A percentile compares a stretch with the other conserved stretches of the same genome.
These are phyloP conservation scores for Yarrowia osloensis DNA, from an alignment of 805 yeast species.

Conservation along the genomic window DNA sequence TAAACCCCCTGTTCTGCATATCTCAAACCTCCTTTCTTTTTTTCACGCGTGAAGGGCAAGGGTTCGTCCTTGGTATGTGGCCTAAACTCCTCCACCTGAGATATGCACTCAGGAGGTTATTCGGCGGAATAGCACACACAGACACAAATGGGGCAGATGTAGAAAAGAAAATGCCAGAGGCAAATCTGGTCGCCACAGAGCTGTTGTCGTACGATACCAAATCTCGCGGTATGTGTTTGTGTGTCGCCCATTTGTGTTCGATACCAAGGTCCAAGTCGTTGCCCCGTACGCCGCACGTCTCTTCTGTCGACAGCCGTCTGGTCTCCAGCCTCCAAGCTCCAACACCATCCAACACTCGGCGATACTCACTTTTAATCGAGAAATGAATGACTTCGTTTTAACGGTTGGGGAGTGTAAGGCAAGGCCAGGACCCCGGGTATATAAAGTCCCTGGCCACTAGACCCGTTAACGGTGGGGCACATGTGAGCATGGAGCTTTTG, in stretches of 20 bases:
- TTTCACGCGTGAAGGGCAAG: slow-evolving; percentile 21
- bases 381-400: slow-evolving; percentile 29
- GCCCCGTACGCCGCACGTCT: background rate
- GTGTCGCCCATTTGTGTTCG: too few species aligned
- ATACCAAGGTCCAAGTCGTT: too few species aligned
- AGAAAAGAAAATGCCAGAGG: background rate
- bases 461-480: slow-evolving; percentile 22
- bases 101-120: slow-evolving; percentile 5
- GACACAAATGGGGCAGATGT: background rate
- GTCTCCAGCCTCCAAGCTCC: background rate
- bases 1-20: slow-evolving; percentile 1
- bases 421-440: background rate
- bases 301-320: background rate
- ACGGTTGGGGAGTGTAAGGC: background rate
- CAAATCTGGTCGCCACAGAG: too few species aligned
- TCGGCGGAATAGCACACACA: background rate
- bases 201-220: too few species aligned
- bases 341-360: background rate
- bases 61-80: slow-evolving; percentile 3
- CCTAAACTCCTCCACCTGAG: slow-evolving; percentile 15
- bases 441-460: background rate
- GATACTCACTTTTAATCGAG: slow-evolving; percentile 29
- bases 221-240: too few species aligned
- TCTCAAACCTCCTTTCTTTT: slow-evolving; percentile 5
- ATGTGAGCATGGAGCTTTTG: background rate